Conservation (phyloP, 2,329 filamentous ascomycete species). For the Chaetomium sp. region DNA sequence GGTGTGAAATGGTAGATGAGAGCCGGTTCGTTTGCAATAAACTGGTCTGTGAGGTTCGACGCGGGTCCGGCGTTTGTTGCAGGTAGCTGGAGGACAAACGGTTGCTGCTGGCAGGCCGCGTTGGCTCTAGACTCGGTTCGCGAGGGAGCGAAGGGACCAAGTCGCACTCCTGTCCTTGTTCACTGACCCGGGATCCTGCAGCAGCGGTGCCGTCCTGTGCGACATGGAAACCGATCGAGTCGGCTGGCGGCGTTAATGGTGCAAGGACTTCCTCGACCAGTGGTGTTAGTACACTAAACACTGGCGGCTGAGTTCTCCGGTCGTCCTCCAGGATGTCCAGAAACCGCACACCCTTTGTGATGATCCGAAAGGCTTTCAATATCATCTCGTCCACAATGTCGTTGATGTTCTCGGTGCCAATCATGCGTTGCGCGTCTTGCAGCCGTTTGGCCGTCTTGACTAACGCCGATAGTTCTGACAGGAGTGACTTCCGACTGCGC, state of each 20-base stretch:
- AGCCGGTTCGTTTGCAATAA: constrained; percentile 30
- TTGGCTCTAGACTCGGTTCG: constrained; percentile 33
- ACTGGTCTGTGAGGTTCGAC: constrained; percentile 33
- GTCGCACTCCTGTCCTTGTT: constrained; percentile 30
- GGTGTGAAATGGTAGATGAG: constrained; percentile 58
- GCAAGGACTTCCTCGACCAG: constrained; percentile 52
- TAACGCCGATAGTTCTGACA: constrained; percentile 82
- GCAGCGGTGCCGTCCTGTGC: constrained; percentile 29
- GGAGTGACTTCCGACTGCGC: constrained; percentile 74
- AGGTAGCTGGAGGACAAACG: constrained; percentile 42
- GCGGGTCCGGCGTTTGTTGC: constrained; percentile 23
- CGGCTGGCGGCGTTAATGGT: constrained; percentile 58
- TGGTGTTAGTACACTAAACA: constrained; percentile 55
- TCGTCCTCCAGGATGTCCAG: constrained; percentile 76
- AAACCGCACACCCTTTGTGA: constrained; percentile 85
- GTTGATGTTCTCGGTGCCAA: constrained; percentile 51
- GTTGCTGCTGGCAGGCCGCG: constrained; percentile 32
- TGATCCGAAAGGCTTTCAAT: constrained; percentile 85
- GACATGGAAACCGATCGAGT: constrained; percentile 45
- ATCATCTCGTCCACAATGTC: constrained; percentile 88
- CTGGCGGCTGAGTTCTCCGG: constrained; percentile 40
- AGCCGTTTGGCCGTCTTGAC: constrained; percentile 84
- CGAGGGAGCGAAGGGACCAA: constrained; percentile 31
- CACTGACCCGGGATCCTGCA: constrained; percentile 35
- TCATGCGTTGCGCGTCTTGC: constrained; percentile 60